Base-by-base conservation (phyloP, 1,284 basidiomycete genomes). In the Acaromyces ingoldii region DNA sequence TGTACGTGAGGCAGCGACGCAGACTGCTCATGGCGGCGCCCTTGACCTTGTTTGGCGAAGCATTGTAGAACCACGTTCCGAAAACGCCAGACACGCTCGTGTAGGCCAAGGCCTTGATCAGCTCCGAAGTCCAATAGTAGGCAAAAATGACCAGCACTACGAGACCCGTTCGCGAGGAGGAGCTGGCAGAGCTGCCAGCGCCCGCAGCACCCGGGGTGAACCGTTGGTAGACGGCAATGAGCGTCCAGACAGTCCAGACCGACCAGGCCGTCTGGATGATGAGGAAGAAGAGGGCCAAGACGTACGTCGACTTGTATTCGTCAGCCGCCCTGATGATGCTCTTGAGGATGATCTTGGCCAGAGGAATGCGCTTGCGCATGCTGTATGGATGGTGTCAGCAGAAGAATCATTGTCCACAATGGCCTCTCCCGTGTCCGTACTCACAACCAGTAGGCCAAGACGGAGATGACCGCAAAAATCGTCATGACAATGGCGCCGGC, bases 1-100 rank as follows among this genome's bases (percentile, higher is more conserved):
- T 91, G 49, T 86, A 79, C 0, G 89, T 90, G 13, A 85, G 86
- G n/a, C 88, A 86, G 24, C 90, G 83, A 31, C 81, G 80, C 71
- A 93, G 87, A 0, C 88, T 81, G 17, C 71, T 70, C 53, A 59
- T 65, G 1, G 74, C 65, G 64, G 21, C 86, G 67, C 86, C 81
- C 52, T 82, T 82, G 24, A 87, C 87, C 81, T 85, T 77, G 63
- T 39, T 53, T 43, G 37, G 47, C 15, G 10, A 19, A n/a, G n/a
- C 26, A 37, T 57, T 58, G 63, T 71, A 71, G 55, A 67, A 71
- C 36, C 64, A 66, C 1, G 58, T 56, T 25, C 67, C 68, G 53
- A 63, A 71, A 55, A 67, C 60, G 43, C 66, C 68, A 4, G 66
- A 60, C 22, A 60, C 58, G n/a, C 62, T 67, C 31, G 64, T 61